Conservation (phyloP, 306 rosid genomes). For the Citrullus amarus region DNA sequence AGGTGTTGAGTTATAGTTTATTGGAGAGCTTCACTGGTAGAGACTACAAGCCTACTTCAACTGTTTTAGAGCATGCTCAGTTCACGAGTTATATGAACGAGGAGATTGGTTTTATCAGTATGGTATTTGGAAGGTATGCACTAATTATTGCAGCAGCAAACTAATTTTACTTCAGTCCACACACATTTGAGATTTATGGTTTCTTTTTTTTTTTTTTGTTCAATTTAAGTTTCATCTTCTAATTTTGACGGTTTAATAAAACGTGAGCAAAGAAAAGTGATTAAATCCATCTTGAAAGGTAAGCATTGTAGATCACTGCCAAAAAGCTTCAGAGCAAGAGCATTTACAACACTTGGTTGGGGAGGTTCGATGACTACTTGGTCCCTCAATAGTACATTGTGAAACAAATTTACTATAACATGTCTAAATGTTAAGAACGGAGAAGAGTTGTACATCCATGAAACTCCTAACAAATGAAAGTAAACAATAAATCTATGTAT, state of each 20-base stretch:
- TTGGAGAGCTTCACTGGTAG: conserved; percentile 29
- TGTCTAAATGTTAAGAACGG: background rate
- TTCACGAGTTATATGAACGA: conserved; percentile 35
- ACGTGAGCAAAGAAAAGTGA: background rate
- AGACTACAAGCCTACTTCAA: conserved; percentile 14
- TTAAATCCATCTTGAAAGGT: background rate
- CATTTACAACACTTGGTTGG: background rate
- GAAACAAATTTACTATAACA: background rate
- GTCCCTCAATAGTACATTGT: background rate
- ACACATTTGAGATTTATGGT: background rate
- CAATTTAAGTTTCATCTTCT: background rate
- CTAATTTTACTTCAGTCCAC: background rate
- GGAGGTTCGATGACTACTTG: background rate
- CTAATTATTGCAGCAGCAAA: background rate
- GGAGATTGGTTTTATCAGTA: conserved; percentile 54
- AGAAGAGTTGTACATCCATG: background rate
- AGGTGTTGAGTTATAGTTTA: conserved; percentile 59
- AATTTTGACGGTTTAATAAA: background rate
- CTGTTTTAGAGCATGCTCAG: conserved; percentile 37
- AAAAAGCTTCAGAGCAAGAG: background rate
- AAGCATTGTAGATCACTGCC: background rate
- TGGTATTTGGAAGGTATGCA: conserved; percentile 68
- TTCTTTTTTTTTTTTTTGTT: background rate
- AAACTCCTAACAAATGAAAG: background rate
- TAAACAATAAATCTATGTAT: background rate